These are phyloP conservation scores for Wakefieldia striispora DNA, from an alignment of 768 basidiomycete species.

Conservation along the genomic window DNA sequence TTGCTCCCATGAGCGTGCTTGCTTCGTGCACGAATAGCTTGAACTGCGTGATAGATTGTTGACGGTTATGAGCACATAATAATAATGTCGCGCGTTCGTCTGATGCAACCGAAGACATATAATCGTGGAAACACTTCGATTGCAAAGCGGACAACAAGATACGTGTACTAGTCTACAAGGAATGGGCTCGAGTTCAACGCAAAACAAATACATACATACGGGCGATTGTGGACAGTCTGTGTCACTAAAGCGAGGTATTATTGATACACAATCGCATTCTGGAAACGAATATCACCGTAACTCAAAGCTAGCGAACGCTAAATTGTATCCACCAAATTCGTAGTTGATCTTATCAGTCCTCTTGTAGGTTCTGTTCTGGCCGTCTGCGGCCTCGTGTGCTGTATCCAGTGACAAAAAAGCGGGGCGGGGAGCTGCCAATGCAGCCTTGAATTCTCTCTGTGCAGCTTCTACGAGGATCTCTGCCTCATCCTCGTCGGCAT, in stretches of 20 bases:
- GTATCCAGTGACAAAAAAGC: slow-evolving; percentile 21
- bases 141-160: slow-evolving; percentile 14
- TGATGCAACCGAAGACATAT: slow-evolving; percentile 1
- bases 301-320: slow-evolving; percentile 89
- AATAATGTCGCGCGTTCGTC: too few species aligned
- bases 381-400: slow-evolving; percentile 13
- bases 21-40: slow-evolving; percentile 1
- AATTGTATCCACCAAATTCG: slow-evolving; percentile 90
- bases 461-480: slow-evolving; percentile 66
- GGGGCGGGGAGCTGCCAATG: slow-evolving; percentile 42
- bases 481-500: slow-evolving; percentile 42
- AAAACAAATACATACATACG: slow-evolving; percentile 17
- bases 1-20: slow-evolving; percentile 14
- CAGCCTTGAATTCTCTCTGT: slow-evolving; percentile 70
- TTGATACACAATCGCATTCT: slow-evolving; percentile 11
- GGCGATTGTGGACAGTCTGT: slow-evolving; percentile 12
- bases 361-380: slow-evolving; percentile 49
- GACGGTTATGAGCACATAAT: slow-evolving; percentile 1
- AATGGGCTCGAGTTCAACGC: slow-evolving; percentile 1
- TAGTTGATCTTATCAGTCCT: slow-evolving; percentile 98
- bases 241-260: slow-evolving; percentile 24
- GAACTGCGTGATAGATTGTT: slow-evolving; percentile 20
- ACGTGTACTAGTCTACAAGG: slow-evolving; percentile 20
- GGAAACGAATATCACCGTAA: slow-evolving; percentile 31
- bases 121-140: slow-evolving; percentile 9